Percentiles rank a stretch among this genome's conserved stretches.
Evolutionary conservation across 2,329 filamentous ascomycete genomes (phyloP).

Genomic region (Trichoderma sp.): DNA sequence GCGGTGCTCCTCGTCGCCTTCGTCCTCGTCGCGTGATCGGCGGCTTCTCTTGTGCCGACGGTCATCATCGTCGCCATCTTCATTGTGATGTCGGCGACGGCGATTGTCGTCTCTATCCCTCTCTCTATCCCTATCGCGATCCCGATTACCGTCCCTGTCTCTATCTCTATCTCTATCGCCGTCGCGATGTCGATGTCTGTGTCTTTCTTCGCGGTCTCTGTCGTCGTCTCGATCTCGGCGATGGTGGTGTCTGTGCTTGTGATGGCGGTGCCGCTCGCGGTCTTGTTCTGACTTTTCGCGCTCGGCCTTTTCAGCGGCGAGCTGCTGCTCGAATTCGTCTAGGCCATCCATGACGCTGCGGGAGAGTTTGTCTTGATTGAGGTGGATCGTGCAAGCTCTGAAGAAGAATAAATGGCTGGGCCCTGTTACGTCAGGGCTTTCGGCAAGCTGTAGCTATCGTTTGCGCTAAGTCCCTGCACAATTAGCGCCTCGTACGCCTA

Average conservation of each 20-base stretch:
- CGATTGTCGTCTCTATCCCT: conserved; percentile 40
- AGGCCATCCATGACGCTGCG: conserved; percentile 53
- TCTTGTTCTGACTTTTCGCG: conserved; percentile 54
- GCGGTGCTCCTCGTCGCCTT: conserved; percentile 47
- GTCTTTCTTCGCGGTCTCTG: conserved; percentile 42
- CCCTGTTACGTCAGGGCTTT: conserved; percentile 18
- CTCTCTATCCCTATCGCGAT: conserved; percentile 35
- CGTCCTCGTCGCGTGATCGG: conserved; percentile 58
- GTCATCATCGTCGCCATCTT: conserved; percentile 49
- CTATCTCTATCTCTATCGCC: conserved; percentile 32
- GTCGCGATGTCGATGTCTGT: conserved; percentile 31
- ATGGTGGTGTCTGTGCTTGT: conserved; percentile 52
- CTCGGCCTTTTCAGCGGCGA: conserved; percentile 66
- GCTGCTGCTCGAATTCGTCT: conserved; percentile 76
- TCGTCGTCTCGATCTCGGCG: conserved; percentile 51
- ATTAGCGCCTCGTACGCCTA: background rate
- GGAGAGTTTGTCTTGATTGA: background rate
- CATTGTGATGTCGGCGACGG: conserved; percentile 43
- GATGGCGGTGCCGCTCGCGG: conserved; percentile 48
- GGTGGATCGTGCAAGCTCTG: background rate
- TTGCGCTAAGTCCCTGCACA: background rate
- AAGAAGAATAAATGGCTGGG: background rate
- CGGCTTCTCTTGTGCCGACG: conserved; percentile 66
- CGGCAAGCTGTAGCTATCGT: background rate
- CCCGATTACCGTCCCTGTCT: conserved; percentile 40